phyloP scores from a whole-genome alignment of 129 eudicot genomes.

The Artemisia tridentata region DNA sequence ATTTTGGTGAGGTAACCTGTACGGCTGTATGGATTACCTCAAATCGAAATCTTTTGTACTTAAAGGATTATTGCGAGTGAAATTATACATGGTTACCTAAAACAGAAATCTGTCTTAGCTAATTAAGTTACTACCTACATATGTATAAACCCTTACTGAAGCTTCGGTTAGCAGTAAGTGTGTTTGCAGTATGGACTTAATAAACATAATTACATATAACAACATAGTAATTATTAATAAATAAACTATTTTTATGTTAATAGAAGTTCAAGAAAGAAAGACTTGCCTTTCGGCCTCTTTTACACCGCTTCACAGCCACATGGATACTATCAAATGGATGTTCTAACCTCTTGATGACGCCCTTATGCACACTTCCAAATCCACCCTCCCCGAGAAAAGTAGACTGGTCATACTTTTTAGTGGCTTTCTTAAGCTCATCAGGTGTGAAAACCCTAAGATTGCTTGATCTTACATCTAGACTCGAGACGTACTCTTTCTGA shows the following conservation, averaged over 20 bases:
- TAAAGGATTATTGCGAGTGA: no score
- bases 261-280: slow-evolving; percentile 6
- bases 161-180: no score
- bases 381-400: slow-evolving; percentile 79
- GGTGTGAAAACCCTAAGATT: slow-evolving; percentile 56
- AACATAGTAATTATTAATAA: no score
- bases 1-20: no score
- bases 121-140: no score
- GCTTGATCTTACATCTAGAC: slow-evolving; percentile 20
- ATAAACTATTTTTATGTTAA: not conserved
- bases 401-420: slow-evolving; percentile 55
- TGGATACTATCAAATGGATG: slow-evolving; percentile 36
- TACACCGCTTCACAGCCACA: slow-evolving; percentile 79
- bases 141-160: not conserved
- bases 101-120: no score
- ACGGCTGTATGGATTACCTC: no score
- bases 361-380: slow-evolving; percentile 72
- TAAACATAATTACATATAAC: no score
- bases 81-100: no score
- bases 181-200: no score
- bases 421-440: slow-evolving; percentile 55
- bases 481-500: slow-evolving; percentile 33
- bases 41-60: no score
- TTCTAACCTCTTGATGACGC: slow-evolving; percentile 48
- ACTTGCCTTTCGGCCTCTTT: slow-evolving; percentile 65